Percentiles rank a stretch among this genome's conserved stretches.
These are phyloP conservation scores for Scopulariopsis brevicaulis DNA, from an alignment of 2,329 filamentous ascomycete species.

Conservation along the genomic window DNA sequence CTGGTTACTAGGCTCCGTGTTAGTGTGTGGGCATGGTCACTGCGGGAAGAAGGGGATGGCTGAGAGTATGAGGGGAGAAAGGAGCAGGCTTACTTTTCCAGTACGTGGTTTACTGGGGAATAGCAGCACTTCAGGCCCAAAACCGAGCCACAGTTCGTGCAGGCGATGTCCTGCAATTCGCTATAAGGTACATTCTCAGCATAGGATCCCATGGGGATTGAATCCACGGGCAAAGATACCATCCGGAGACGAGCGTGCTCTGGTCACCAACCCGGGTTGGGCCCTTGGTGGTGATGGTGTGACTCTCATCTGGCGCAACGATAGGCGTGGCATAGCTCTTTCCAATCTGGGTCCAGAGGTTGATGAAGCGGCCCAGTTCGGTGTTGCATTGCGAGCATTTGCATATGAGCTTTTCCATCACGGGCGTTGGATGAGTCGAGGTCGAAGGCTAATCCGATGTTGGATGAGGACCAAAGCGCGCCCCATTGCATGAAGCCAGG, in stretches of 20 bases:
- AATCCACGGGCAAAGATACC: conserved; percentile 13
- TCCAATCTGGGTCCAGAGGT: conserved; percentile 27
- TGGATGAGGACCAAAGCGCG: not conserved
- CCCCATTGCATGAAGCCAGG: too few relatives aligned
- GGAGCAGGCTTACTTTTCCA: conserved; percentile 19
- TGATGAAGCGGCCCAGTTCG: conserved; percentile 18
- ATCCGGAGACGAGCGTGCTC: conserved; percentile 22
- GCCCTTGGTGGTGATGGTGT: conserved; percentile 14
- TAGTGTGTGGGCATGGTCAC: not conserved
- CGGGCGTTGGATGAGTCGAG: not conserved
- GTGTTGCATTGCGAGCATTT: conserved; percentile 21
- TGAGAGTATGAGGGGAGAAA: not conserved
- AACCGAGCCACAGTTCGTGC: conserved; percentile 16
- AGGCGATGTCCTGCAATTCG: conserved; percentile 22
- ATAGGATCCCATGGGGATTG: too few relatives aligned
- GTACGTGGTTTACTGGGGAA: conserved; percentile 21
- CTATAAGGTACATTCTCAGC: conserved; percentile 11
- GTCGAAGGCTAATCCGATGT: not conserved
- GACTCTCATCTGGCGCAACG: conserved; percentile 11
- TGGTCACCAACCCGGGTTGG: conserved; percentile 16
- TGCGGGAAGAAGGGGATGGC: not conserved
- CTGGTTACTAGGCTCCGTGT: conserved; percentile 18
- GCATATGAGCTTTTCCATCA: conserved; percentile 23
- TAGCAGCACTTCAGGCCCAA: conserved; percentile 23
- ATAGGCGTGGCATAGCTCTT: conserved; percentile 26